Conservation (phyloP, 441 rosid species). For the Melastoma candidum region DNA sequence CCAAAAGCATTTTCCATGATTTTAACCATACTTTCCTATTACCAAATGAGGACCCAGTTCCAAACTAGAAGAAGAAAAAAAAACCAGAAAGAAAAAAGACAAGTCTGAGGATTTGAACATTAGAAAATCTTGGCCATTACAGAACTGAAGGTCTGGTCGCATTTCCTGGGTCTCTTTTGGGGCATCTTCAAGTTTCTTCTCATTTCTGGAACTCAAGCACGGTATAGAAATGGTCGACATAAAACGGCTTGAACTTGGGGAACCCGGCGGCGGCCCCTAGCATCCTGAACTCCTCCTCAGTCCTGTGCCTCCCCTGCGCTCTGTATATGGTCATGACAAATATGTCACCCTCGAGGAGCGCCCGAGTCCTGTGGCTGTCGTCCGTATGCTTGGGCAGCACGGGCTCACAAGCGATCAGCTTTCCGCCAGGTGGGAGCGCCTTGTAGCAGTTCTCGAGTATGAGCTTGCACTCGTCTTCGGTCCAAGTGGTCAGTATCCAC, state of each 20-base stretch:
- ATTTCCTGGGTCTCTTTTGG: too few species aligned
- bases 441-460: conserved; percentile 76
- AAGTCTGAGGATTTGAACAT: too few species aligned
- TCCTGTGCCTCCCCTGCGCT: conserved; percentile 70
- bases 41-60: too few species aligned
- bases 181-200: not conserved
- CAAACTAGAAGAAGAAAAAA: too few species aligned
- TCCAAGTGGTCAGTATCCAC: conserved; percentile 82
- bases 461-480: conserved; percentile 65
- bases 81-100: too few species aligned
- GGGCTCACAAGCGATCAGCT: conserved; percentile 75
- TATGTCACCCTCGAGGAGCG: conserved; percentile 70
- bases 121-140: too few species aligned
- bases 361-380: conserved; percentile 58
- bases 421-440: conserved; percentile 65
- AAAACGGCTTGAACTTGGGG: conserved; percentile 33
- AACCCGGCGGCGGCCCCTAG: conserved; percentile 60
- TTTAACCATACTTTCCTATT: too few species aligned
- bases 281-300: conserved; percentile 53
- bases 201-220: conserved; percentile 67
- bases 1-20: too few species aligned
- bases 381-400: conserved; percentile 59
- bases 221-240: conserved; percentile 54
- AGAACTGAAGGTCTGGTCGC: too few species aligned
- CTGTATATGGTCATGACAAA: conserved; percentile 79